Evolutionary conservation across 2,329 filamentous ascomycete genomes (phyloP), one percentile per base, ranked within the genome.

Genomic region (Cladobotryum protrusum): DNA sequence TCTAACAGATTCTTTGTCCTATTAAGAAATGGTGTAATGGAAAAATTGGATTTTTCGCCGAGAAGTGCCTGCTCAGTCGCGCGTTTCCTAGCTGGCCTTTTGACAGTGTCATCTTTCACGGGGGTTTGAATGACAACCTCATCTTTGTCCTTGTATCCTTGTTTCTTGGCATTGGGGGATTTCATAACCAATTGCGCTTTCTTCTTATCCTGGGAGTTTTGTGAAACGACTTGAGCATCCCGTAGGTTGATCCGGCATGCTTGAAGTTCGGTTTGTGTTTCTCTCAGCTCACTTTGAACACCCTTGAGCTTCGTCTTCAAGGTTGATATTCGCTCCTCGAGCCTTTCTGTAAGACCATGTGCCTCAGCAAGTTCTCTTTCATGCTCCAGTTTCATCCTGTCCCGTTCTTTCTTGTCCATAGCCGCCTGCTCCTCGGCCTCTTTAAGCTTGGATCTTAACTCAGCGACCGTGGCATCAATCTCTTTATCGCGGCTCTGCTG

Each of bases 21-120:
- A 66, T 91, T 95, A 54, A 97, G 75, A 72, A 95, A 96, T 0
- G 92, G 92, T 0, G 92, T 97, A 56, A 96, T 89, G 4, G 90
- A 96, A 67, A 97, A 96, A 3, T 79, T 84, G 0, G 91, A 96
- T 67, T 96, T 96, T 62, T 95, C 89, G 29, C 87, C 89, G 5
- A 87, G 73, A 12, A 61, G 48, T 1, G 68, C 58, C 49, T 82
- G 70, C 1, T 82, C 78, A 24, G 72, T 66, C 43, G 72, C 76
- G 49, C 75, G 72, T 63, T 82, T 84, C 66, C 84, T 86, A 52
- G 69, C 59, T 33, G 65, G 64, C 39, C 71, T 73, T 49, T 63
- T 58, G 46, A 67, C 63, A 52, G 70, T 54, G 44, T 72, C 63
- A 57, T 72, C 47, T 62, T 75, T 29, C 58, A 78, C 61, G 61